Percentiles rank a stretch among this genome's conserved stretches.
Conservation (phyloP, 2,329 filamentous ascomycete species). For the Onygenales sp. region DNA sequence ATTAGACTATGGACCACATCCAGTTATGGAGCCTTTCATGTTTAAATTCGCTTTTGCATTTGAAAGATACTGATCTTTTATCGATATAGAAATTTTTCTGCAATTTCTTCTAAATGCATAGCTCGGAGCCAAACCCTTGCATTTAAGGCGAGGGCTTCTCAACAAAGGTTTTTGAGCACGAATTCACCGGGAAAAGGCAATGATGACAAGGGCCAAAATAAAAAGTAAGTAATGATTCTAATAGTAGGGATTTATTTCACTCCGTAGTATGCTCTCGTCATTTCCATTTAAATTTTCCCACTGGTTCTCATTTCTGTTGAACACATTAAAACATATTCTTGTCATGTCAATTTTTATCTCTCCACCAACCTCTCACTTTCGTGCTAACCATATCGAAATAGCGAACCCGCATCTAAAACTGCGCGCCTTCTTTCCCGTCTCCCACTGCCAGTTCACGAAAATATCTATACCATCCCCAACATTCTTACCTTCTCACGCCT, state of each 20-base stretch:
- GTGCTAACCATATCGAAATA: background rate
- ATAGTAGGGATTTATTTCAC: too few species aligned
- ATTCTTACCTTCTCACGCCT: constrained; percentile 82
- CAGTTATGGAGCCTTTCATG: background rate
- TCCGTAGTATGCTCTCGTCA: too few species aligned
- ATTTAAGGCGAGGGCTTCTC: background rate
- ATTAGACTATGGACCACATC: background rate
- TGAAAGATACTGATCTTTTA: background rate
- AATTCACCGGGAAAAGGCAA: background rate
- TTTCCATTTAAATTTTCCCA: too few species aligned
- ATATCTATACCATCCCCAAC: constrained; percentile 97
- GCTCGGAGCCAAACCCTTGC: background rate
- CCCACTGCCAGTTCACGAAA: constrained; percentile 51
- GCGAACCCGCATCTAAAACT: constrained; percentile 15
- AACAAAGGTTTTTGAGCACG: constrained; percentile 5
- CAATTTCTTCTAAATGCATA: background rate
- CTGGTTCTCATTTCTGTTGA: background rate
- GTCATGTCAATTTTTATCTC: background rate
- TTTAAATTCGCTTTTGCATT: background rate
- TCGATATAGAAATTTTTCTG: background rate
- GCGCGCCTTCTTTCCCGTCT: constrained; percentile 24
- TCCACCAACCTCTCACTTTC: background rate
- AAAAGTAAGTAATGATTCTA: constrained; percentile 1
- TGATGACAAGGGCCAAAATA: background rate
- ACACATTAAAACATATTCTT: background rate